A percentile compares a stretch with the other conserved stretches of the same genome.
Conservation (phyloP, 108 stramenopile species). For the Pseudonitzschia delicatissima region DNA sequence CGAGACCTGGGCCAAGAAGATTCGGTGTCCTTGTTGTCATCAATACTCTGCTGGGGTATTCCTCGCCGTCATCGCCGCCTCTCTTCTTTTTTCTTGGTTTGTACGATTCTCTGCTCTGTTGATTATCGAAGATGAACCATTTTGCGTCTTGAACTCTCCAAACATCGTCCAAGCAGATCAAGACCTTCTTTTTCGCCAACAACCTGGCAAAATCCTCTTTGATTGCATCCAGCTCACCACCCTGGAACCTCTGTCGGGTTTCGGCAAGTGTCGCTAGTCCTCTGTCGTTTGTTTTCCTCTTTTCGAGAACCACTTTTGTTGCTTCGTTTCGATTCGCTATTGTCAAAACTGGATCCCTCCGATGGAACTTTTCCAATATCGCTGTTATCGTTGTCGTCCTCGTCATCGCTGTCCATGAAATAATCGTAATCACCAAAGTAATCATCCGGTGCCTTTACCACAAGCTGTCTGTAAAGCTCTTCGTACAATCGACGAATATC, state of each 20-base stretch:
- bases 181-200: slow-evolving; percentile 53
- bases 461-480: slow-evolving; percentile 74
- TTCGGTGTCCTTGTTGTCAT: slow-evolving; percentile 77
- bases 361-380: slow-evolving; percentile 26
- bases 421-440: slow-evolving; percentile 18
- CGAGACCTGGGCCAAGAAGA: slow-evolving; percentile 66
- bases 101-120: slow-evolving; percentile 14
- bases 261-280: slow-evolving; percentile 49
- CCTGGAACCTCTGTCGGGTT: slow-evolving; percentile 70
- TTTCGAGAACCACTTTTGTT: slow-evolving; percentile 2
- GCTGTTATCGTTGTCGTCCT: slow-evolving; percentile 35
- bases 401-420: slow-evolving; percentile 31
- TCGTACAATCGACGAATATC: slow-evolving; percentile 83
- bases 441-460: slow-evolving; percentile 46
- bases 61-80: slow-evolving; percentile 29
- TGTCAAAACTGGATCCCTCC: slow-evolving; percentile 29
- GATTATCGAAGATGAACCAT: slow-evolving; percentile 80
- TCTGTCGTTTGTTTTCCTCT: slow-evolving; percentile 26
- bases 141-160: slow-evolving; percentile 87
- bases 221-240: slow-evolving; percentile 81
- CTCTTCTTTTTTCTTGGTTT: slow-evolving; percentile 20
- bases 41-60: slow-evolving; percentile 59
- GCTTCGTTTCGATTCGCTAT: slow-evolving; percentile 7
- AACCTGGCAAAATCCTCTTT: slow-evolving; percentile 74
- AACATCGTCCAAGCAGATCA: slow-evolving; percentile 85